Conservation (phyloP, 2,329 filamentous ascomycete genomes). For the Nakataea oryzae region DNA sequence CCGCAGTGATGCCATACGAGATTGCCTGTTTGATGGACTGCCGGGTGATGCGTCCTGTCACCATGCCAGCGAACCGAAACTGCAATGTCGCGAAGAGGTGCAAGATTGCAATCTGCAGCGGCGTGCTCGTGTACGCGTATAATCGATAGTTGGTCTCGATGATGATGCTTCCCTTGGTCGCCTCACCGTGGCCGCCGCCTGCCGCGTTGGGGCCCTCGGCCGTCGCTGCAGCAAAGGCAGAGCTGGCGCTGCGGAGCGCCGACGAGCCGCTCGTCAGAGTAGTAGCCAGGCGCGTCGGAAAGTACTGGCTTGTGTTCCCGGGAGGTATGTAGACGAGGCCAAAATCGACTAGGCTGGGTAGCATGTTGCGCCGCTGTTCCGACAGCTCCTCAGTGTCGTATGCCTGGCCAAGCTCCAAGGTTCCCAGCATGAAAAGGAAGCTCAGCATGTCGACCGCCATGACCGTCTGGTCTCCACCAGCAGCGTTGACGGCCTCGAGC, state of each 20-base stretch:
- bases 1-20: slow-evolving; percentile 79
- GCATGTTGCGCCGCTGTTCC: slow-evolving; percentile 72
- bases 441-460: slow-evolving; percentile 75
- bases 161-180: slow-evolving; percentile 73
- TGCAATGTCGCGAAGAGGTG: slow-evolving; percentile 80
- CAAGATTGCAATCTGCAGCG: slow-evolving; percentile 88
- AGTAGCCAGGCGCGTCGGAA: slow-evolving; percentile 87
- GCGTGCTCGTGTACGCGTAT: slow-evolving; percentile 92
- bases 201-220: slow-evolving; percentile 33
- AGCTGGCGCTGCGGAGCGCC: slow-evolving; percentile 58
- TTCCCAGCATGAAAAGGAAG: slow-evolving; percentile 92
- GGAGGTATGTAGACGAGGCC: slow-evolving; percentile 73
- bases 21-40: slow-evolving; percentile 82
- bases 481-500: slow-evolving; percentile 58
- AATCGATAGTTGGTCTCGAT: slow-evolving; percentile 96
- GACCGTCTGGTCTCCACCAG: slow-evolving; percentile 32
- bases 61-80: slow-evolving; percentile 88
- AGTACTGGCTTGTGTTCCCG: slow-evolving; percentile 53
- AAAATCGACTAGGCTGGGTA: slow-evolving; percentile 85
- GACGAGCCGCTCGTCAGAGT: slow-evolving; percentile 73
- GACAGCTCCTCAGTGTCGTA: slow-evolving; percentile 83
- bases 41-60: slow-evolving; percentile 83
- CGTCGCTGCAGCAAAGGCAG: slow-evolving; percentile 58
- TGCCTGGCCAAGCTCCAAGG: slow-evolving; percentile 79
- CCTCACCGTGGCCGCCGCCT: slow-evolving; percentile 30